These are phyloP conservation scores for Yamadazyma aaseri DNA, from an alignment of 1,139 yeast genomes.

Conservation along the genomic window DNA sequence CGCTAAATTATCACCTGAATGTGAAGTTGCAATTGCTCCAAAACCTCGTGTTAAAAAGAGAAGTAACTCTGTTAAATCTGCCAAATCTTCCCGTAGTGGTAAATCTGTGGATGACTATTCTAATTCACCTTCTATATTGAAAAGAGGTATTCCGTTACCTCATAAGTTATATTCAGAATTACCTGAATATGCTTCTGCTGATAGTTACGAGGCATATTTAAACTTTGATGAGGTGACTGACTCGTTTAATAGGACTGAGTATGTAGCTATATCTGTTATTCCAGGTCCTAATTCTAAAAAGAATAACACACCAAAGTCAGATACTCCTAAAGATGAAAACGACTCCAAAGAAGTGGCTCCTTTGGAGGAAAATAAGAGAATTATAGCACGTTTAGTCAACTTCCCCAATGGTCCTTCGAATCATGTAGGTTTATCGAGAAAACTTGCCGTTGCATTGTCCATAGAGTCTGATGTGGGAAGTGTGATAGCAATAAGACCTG, in stretches of 20 bases:
- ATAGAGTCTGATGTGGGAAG: conserved; percentile 52
- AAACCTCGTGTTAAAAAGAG: conserved; percentile 48
- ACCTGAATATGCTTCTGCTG: conserved; percentile 19
- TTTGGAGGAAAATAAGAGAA: conserved; percentile 38
- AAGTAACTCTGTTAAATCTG: conserved; percentile 21
- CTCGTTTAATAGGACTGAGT: conserved; percentile 25
- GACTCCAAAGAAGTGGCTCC: conserved; percentile 12
- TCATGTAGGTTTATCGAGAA: conserved; percentile 55
- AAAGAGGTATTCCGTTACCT: conserved; percentile 59
- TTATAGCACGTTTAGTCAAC: conserved; percentile 56
- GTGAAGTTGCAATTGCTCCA: conserved; percentile 86
- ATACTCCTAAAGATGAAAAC: conserved; percentile 13
- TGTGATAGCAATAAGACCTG: conserved; percentile 53
- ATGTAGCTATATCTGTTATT: conserved; percentile 59
- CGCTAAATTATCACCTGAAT: conserved; percentile 66
- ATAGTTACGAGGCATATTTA: conserved; percentile 43
- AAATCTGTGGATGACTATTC: conserved; percentile 28
- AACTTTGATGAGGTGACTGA: conserved; percentile 36
- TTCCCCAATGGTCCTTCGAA: conserved; percentile 36
- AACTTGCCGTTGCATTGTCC: conserved; percentile 60
- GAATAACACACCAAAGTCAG: conserved; percentile 15
- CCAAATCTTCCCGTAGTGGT: conserved; percentile 32
- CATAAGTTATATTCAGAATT: conserved; percentile 33
- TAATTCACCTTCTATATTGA: conserved; percentile 39
- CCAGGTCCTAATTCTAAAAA: conserved; percentile 47